Evolutionary conservation across 495 filamentous ascomycete species (phyloP), one percentile per base, ranked within the genome.

Genomic region (Neurospora sp.): DNA sequence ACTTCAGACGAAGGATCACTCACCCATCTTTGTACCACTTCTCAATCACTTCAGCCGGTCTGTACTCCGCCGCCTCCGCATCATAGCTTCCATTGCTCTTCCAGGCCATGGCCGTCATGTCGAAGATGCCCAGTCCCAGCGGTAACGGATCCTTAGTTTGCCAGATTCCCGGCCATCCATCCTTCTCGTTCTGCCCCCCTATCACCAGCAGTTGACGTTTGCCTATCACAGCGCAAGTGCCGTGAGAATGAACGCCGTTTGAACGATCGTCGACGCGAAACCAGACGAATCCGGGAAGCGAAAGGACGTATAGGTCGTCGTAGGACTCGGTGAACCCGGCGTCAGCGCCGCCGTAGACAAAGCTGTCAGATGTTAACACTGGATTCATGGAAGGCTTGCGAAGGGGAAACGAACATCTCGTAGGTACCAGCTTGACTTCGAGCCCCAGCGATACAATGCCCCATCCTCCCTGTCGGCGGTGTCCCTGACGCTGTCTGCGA

Each of bases 71-170:
- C 2, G 42, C 41, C 8, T 72, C 59, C 9, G 75, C 75, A 46
- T 76, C 41, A 39, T 74, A 76, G 16, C 69, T 39, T 18, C 73
- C 73, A 9, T 42, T 41, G 11, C 5, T 27, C 38, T 31, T 66
- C 75, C 75, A 76, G 12, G 42, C n/a, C 39, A 74, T n/a, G 37
- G 31, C n/a, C 10, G 70, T 62, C 75, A 76, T 72, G 39, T 76
- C 75, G 41, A 76, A 76, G 9, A 76, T 10, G 11, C 70, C 27
- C 35, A 76, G 42, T 3, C 75, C 75, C 41, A 74, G 62, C 7
- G 70, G 23, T 9, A 70, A 35, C 23, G 62, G 41, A 40, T 76
- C 75, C 18, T 46, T 41, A 5, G 41, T 39, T 4, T 59, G 48
- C 48, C 48, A 59, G 10, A 59, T 59, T 27, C 20, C 48, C 4